Conservation (phyloP, 2,329 filamentous ascomycete genomes). For the Trichophyton mentagrophytes region DNA sequence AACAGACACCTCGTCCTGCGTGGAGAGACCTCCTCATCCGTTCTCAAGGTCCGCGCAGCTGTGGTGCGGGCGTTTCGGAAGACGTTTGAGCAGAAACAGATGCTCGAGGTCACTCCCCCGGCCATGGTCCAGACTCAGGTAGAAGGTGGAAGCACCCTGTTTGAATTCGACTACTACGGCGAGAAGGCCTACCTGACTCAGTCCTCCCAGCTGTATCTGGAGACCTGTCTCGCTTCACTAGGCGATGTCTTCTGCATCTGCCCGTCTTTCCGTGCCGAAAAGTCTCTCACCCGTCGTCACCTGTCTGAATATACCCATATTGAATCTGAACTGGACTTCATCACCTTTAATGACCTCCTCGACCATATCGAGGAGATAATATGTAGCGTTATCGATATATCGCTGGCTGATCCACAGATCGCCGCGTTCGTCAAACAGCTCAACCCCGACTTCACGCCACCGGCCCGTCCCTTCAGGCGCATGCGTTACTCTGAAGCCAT, state of each 20-base stretch:
- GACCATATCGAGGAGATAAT: constrained; percentile 76
- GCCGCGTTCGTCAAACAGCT: constrained; percentile 65
- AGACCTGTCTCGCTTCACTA: constrained; percentile 80
- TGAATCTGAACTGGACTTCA: constrained; percentile 92
- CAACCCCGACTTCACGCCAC: constrained; percentile 80
- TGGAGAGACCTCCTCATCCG: constrained; percentile 67
- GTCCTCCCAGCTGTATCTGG: constrained; percentile 92
- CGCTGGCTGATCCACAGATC: constrained; percentile 59
- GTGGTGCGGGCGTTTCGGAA: constrained; percentile 70
- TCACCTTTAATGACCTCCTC: constrained; percentile 80
- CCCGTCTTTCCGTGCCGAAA: constrained; percentile 97
- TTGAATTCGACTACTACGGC: constrained; percentile 78
- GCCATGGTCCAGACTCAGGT: constrained; percentile 91
- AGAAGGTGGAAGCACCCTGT: constrained; percentile 83
- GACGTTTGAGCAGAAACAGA: constrained; percentile 61
- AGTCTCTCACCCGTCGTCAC: constrained; percentile 85
- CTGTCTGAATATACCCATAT: constrained; percentile 94
- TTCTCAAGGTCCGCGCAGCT: constrained; percentile 75
- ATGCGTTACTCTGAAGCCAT: constrained; percentile 95
- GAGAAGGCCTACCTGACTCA: constrained; percentile 90
- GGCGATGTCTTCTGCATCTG: constrained; percentile 97
- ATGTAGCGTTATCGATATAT: constrained; percentile 69
- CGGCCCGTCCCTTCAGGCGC: constrained; percentile 74
- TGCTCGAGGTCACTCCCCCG: constrained; percentile 76
- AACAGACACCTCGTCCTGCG: constrained; percentile 74